Evolutionary conservation across 805 yeast genomes (phyloP).

Genomic region (Candida yuanshanica): DNA sequence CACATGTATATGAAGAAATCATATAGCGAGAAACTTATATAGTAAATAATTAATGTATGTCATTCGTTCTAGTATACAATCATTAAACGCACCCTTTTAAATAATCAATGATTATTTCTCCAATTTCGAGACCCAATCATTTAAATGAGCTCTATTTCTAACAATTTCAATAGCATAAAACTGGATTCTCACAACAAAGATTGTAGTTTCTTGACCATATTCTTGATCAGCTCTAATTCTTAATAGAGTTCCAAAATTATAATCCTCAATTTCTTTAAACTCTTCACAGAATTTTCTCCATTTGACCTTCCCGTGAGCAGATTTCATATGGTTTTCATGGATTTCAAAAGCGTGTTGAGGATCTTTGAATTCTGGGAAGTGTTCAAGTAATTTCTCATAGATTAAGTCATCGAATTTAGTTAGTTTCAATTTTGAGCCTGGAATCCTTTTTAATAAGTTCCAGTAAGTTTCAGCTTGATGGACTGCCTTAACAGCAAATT

Average conservation of each 20-base stretch:
- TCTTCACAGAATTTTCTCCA: conserved; percentile 87
- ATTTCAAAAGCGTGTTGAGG: conserved; percentile 51
- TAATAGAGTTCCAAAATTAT: conserved; percentile 89
- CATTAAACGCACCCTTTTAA: too few relatives aligned
- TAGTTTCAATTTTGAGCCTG: conserved; percentile 73
- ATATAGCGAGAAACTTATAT: too few relatives aligned
- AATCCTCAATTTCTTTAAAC: conserved; percentile 86
- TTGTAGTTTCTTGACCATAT: conserved; percentile 77
- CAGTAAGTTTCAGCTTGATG: conserved; percentile 94
- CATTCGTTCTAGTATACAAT: too few relatives aligned
- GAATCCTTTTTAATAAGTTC: conserved; percentile 64
- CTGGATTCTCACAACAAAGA: conserved; percentile 89
- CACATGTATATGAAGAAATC: too few relatives aligned
- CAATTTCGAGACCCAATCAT: conserved; percentile 89
- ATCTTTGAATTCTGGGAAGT: conserved; percentile 84
- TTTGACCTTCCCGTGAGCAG: conserved; percentile 68
- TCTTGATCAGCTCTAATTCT: conserved; percentile 69
- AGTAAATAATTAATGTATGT: too few relatives aligned
- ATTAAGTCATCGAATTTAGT: conserved; percentile 72
- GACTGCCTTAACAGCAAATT: conserved; percentile 97
- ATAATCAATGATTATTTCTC: too few relatives aligned
- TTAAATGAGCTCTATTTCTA: conserved; percentile 83
- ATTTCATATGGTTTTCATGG: conserved; percentile 78
- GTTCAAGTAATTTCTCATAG: conserved; percentile 49
- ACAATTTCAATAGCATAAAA: conserved; percentile 93